Conservation (phyloP, 192 early-diverging fungal species). For the Funneliformis mosseae region DNA sequence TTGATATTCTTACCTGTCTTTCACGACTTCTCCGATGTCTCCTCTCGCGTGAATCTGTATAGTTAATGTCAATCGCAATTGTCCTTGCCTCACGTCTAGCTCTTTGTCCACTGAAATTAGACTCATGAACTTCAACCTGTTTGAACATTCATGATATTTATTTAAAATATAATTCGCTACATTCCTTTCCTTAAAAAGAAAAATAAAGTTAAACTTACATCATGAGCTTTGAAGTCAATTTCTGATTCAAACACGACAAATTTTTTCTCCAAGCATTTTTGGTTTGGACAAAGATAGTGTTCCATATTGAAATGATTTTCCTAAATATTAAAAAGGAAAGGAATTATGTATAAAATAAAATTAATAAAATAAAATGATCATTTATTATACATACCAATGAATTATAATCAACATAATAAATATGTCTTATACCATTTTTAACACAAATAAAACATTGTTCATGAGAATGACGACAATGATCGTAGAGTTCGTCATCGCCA, state of each 20-base stretch:
- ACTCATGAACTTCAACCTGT: slow-evolving; percentile 48
- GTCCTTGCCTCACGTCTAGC: slow-evolving; percentile 43
- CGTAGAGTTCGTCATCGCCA: slow-evolving; percentile 91
- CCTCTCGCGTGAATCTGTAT: slow-evolving; percentile 27
- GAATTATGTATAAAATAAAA: neutral
- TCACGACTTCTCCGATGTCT: slow-evolving; percentile 18
- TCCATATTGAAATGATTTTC: slow-evolving; percentile 78
- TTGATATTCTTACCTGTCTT: slow-evolving; percentile 6
- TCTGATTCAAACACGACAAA: slow-evolving; percentile 95
- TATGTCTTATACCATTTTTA: slow-evolving; percentile 71
- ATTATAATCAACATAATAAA: slow-evolving; percentile 86
- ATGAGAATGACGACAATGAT: slow-evolving; percentile 90
- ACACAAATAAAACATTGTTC: slow-evolving; percentile 94
- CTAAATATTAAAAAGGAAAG: slow-evolving; percentile 35
- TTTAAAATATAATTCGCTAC: slow-evolving; percentile 36
- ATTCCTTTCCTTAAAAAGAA: slow-evolving; percentile 33
- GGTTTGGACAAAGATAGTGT: slow-evolving; percentile 80
- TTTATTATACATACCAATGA: slow-evolving; percentile 60
- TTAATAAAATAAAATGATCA: neutral
- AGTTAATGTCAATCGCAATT: slow-evolving; percentile 39
- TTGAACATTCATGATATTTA: slow-evolving; percentile 10
- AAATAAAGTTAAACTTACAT: slow-evolving; percentile 57
- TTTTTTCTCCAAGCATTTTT: slow-evolving; percentile 87
- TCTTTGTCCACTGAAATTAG: slow-evolving; percentile 36
- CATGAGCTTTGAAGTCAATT: slow-evolving; percentile 89